Percentiles rank a stretch among this genome's conserved stretches.
Evolutionary conservation across 352 stramenopile genomes (phyloP).

Genomic region (Globisporangium orthogonon): DNA sequence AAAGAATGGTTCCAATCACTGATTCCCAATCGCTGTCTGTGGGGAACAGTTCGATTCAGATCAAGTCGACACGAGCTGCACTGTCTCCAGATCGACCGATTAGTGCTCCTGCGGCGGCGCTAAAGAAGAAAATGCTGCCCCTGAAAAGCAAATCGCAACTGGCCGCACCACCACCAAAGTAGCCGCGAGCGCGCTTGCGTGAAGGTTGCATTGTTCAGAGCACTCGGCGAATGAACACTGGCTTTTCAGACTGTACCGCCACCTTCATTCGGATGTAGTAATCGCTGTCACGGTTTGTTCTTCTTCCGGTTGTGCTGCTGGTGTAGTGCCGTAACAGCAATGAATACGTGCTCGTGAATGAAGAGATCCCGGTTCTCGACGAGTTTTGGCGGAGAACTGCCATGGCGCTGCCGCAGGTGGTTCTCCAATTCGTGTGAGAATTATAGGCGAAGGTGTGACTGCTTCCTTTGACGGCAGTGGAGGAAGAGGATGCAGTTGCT

Average conservation of each 20-base stretch:
- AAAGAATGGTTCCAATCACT: too few relatives aligned
- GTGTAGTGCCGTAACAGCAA: conserved; percentile 11
- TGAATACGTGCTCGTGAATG: conserved; percentile 27
- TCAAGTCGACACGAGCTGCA: conserved; percentile 30
- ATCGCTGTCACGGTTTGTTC: conserved; percentile 23
- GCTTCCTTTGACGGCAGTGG: neutral
- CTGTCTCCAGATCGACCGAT: conserved; percentile 38
- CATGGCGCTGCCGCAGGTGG: conserved; percentile 32
- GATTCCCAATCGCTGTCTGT: neutral
- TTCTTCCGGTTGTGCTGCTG: conserved; percentile 36
- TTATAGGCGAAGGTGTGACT: neutral
- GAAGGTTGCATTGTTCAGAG: neutral
- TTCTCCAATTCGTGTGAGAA: conserved; percentile 10
- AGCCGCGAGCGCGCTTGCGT: neutral
- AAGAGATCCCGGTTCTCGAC: conserved; percentile 28
- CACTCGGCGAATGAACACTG: neutral
- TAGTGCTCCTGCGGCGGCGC: conserved; percentile 34
- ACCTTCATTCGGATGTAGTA: conserved; percentile 27
- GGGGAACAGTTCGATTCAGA: conserved; percentile 23
- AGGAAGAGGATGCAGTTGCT: neutral
- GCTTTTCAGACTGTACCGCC: too few relatives aligned
- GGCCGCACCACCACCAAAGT: conserved; percentile 6
- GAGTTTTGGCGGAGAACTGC: conserved; percentile 25
- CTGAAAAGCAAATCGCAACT: conserved; percentile 11
- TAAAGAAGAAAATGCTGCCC: conserved; percentile 37